Percentiles rank a stretch among this genome's conserved stretches.
Evolutionary conservation across 495 filamentous ascomycete genomes (phyloP).

Genomic region (Staphylotrichum longicolle): DNA sequence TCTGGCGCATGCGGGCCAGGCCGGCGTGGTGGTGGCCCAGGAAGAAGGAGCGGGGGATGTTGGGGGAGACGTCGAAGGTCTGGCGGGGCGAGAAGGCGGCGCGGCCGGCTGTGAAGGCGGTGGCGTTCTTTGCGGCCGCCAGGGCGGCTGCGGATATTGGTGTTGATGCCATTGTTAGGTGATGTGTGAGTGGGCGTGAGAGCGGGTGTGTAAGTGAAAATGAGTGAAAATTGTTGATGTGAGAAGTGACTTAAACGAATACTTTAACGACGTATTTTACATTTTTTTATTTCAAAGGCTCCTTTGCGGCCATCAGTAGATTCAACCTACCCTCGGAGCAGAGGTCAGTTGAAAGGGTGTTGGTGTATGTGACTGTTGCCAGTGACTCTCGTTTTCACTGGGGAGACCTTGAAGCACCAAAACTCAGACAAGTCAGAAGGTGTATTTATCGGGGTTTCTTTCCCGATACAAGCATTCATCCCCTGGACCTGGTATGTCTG

Average conservation of each 20-base stretch:
- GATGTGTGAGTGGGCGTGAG: neutral
- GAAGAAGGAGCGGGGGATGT: slow-evolving; percentile 87
- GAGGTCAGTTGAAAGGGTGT: too few species aligned
- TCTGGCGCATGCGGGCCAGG: slow-evolving; percentile 78
- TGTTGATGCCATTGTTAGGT: slow-evolving; percentile 19
- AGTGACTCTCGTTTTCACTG: too few species aligned
- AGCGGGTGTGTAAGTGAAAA: neutral
- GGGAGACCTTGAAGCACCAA: too few species aligned
- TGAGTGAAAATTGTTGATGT: neutral
- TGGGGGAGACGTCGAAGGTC: slow-evolving; percentile 59
- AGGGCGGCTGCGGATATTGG: slow-evolving; percentile 13
- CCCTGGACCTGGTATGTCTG: neutral
- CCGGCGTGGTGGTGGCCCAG: slow-evolving; percentile 90
- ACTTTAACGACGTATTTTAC: too few species aligned
- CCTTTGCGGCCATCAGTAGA: too few species aligned
- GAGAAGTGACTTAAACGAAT: neutral
- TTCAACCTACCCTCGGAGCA: too few species aligned
- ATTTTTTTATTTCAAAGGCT: too few species aligned
- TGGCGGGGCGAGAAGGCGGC: slow-evolving; percentile 68
- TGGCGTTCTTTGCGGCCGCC: slow-evolving; percentile 23
- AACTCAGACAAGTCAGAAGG: too few species aligned
- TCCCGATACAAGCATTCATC: neutral
- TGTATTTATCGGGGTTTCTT: too few species aligned
- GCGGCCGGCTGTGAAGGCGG: slow-evolving; percentile 22
- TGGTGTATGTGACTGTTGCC: too few species aligned